phyloP scores from a whole-genome alignment of 805 yeast species.

The Yamadazyma takamatsuzukensis region DNA sequence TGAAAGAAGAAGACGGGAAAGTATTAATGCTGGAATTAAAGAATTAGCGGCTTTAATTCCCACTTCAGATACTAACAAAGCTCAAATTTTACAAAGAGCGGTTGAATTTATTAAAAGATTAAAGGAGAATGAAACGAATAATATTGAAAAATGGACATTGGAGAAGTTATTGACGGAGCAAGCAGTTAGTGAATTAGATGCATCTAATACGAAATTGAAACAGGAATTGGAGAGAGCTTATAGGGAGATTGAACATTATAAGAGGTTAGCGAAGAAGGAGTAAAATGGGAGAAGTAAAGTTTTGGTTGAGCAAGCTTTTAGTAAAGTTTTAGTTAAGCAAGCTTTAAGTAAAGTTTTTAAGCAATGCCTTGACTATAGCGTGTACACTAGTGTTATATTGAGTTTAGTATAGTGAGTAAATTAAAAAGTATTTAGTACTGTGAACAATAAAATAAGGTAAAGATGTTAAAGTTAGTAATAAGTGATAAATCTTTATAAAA shows the following conservation, averaged over 20 bases:
- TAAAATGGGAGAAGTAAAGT: too few species aligned
- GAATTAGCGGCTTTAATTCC: slow-evolving; percentile 77
- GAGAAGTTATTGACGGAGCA: slow-evolving; percentile 92
- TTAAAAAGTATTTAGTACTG: too few species aligned
- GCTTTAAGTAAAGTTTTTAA: too few species aligned
- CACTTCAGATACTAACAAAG: slow-evolving; percentile 81
- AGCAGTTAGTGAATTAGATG: slow-evolving; percentile 78
- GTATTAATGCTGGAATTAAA: slow-evolving; percentile 82
- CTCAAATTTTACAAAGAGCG: slow-evolving; percentile 83
- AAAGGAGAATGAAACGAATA: slow-evolving; percentile 84
- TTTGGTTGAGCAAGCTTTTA: too few species aligned
- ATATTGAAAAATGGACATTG: slow-evolving; percentile 91
- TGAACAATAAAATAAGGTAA: too few species aligned
- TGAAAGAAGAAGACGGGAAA: slow-evolving; percentile 87
- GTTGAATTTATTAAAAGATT: slow-evolving; percentile 87
- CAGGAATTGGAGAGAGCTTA: slow-evolving; percentile 87
- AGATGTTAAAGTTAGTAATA: too few species aligned
- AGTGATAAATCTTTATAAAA: too few species aligned
- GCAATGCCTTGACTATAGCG: too few species aligned
- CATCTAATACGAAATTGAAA: slow-evolving; percentile 84
- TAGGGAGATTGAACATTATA: slow-evolving; percentile 85
- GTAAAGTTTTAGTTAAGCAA: too few species aligned
- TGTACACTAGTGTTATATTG: too few species aligned
- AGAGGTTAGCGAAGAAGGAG: slow-evolving; percentile 32
- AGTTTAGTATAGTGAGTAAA: too few species aligned